Base-by-base conservation (phyloP, 306 rosid species). In the Lathyrus oleraceus region DNA sequence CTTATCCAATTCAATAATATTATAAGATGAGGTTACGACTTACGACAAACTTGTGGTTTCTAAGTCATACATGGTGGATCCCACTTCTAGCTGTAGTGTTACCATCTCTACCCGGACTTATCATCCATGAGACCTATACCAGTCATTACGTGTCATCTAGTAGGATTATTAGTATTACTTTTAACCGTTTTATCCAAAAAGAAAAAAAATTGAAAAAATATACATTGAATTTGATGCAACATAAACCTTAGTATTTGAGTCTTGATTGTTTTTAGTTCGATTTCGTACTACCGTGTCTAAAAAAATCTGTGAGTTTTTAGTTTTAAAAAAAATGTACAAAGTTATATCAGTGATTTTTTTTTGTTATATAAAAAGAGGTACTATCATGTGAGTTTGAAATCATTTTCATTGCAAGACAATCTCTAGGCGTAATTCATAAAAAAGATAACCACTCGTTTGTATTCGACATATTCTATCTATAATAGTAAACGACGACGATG, bases 1-100 rank as follows among this genome's bases (percentile, higher is more conserved):
- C 78, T 73, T 79, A 79, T 67, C 79, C 69, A 47, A 47, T 67
- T 71, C 64, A 66, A 28, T 47, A 13, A 27, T 57, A 3, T 7
- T 25, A 0, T 25, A 0, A 3, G 13, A 65, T 25, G 57, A 25
- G 19, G 14, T 65, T 2, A 9, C 12, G 15, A 36, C 28, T 44
- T 2, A n/a, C 12, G 40, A 36, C 15, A 14, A 14, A 25, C 9
- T 57, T 57, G 3, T 2, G 9, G 19, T 56, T 56, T 7, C 16
- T 35, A 6, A 32, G 12, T 32, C 65, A 10, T 32, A 12, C 11
- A 0, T 21, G 36, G 5, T 21, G 36, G 57, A 25, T 45, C 70
- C 70, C 39, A 28, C 42, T 65, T 25, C 9, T 10, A 28, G 63
- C 19, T 27, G 14, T 10, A 16, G 1, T 13, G 48, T 43, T 43